A percentile compares a stretch with the other conserved stretches of the same genome.
phyloP scores from a whole-genome alignment of 805 yeast genomes.

The Millerozyma miso region DNA sequence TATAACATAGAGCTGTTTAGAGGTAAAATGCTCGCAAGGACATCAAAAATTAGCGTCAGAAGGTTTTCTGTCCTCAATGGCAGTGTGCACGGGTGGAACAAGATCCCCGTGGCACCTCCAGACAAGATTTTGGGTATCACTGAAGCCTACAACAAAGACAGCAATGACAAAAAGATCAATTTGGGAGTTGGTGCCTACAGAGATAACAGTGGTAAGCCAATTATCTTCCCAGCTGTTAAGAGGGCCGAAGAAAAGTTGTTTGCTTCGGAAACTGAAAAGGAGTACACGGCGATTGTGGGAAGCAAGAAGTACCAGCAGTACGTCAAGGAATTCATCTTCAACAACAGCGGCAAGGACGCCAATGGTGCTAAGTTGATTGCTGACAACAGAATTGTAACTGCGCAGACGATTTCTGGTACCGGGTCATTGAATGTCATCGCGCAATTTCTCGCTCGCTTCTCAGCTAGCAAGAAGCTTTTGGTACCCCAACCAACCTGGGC shows the following conservation, averaged over 20 bases:
- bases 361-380: constrained; percentile 52
- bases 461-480: constrained; percentile 52
- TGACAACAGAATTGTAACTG: constrained; percentile 67
- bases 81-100: constrained; percentile 21
- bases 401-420: constrained; percentile 92
- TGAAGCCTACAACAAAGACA: constrained; percentile 67
- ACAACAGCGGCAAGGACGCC: constrained; percentile 49
- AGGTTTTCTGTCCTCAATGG: constrained; percentile 8
- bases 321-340: constrained; percentile 70
- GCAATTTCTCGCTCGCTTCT: constrained; percentile 65
- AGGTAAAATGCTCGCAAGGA: background rate
- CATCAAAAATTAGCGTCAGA: constrained; percentile 4
- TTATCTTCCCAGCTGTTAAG: constrained; percentile 74
- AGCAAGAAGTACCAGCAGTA: constrained; percentile 59
- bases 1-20: background rate
- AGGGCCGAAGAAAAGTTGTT: constrained; percentile 56
- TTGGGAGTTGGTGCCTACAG: constrained; percentile 93
- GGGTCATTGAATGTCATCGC: constrained; percentile 88
- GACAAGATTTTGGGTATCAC: constrained; percentile 83
- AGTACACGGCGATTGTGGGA: constrained; percentile 85
- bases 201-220: constrained; percentile 82
- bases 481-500: constrained; percentile 94
- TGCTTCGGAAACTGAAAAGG: constrained; percentile 60
- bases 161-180: constrained; percentile 52
- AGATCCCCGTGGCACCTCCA: constrained; percentile 59